Conservation (phyloP, 208 protist species). For the Perkinsela sp. region DNA sequence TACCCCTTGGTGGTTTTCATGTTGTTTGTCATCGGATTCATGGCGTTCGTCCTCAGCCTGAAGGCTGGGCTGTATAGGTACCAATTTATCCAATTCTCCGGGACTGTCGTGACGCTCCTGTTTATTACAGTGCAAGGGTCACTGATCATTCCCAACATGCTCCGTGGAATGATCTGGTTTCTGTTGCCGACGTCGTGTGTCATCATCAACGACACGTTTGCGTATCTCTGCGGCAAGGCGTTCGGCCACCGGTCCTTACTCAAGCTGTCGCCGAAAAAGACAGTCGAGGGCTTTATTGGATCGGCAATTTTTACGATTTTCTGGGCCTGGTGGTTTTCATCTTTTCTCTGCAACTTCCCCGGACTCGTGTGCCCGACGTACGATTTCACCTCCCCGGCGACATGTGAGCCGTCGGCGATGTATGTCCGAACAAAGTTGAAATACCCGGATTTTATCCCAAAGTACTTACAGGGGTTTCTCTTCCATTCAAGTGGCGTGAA, state of each 20-base stretch:
- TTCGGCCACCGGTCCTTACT: constrained; percentile 50
- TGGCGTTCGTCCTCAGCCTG: constrained; percentile 51
- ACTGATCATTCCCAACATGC: constrained; percentile 37
- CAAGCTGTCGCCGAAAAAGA: constrained; percentile 64
- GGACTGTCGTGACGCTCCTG: constrained; percentile 49
- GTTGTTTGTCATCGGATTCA: constrained; percentile 26
- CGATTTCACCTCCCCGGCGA: constrained; percentile 15
- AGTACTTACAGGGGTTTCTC: not conserved
- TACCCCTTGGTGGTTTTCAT: constrained; percentile 27
- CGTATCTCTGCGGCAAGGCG: constrained; percentile 59
- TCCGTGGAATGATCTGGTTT: constrained; percentile 69
- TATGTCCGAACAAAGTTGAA: constrained; percentile 25
- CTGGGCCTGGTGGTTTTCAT: constrained; percentile 62
- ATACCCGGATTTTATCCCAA: constrained; percentile 14
- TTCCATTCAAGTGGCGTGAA: constrained; percentile 9
- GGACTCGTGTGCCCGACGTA: constrained; percentile 51
- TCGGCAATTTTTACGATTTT: constrained; percentile 57
- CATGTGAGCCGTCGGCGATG: constrained; percentile 26
- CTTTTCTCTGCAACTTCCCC: constrained; percentile 47
- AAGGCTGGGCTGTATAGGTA: constrained; percentile 56
- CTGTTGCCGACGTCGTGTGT: constrained; percentile 53
- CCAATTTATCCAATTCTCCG: constrained; percentile 63
- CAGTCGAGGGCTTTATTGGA: constrained; percentile 58
- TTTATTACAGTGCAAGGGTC: constrained; percentile 24
- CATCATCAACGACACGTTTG: constrained; percentile 64